Base-by-base conservation (phyloP, 805 yeast species). In the Suhomyces xylopsoci region DNA sequence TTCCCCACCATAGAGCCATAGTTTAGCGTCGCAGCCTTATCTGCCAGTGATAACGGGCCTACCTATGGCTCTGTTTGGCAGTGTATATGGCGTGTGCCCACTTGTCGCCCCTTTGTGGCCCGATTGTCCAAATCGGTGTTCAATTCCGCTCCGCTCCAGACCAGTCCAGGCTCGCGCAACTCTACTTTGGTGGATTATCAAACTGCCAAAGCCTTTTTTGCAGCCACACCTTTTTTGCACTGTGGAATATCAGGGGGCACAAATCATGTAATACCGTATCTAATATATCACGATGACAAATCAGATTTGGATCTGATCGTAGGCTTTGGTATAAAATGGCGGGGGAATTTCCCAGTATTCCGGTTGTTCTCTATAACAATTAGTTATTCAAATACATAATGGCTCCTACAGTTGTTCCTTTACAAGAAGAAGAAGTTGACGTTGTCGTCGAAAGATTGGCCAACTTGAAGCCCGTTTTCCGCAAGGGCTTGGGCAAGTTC, bases 341-440 rank as follows among this genome's bases (percentile, higher is more conserved):
- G 1, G 14, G n/a, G 32, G 24, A 0, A 8, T n/a, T 38, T 17
- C 24, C 42, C 42, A 9, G 24, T 1, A 17, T 10, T 38, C 42
- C 7, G n/a, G 22, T 8, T 19, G 17, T 8, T 36, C 17, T 17
- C 42, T 19, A 38, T 38, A 38, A 38, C 14, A 17, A 38, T 17
- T 17, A 38, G 22, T 38, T 38, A 38, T 9, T 17, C 15, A n/a
- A 38, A 17, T 10, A 25, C 28, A 49, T 7, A 38, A 59, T 59
- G 60, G 60, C 65, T 20, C 64, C 62, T 45, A 51, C 62, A n/a
- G 48, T 55, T 8, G 45, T 51, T 9, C 26, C 49, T 28, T 28
- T 51, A 5, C 15, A 46, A 7, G 50, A 51, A 7, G 34, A 45
- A n/a, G 60, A 58, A 5, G 32, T 55, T 30, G 50, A 61, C 22